Base-by-base conservation (phyloP, 345 rosid genomes). In the Rhodamnia argentea region DNA sequence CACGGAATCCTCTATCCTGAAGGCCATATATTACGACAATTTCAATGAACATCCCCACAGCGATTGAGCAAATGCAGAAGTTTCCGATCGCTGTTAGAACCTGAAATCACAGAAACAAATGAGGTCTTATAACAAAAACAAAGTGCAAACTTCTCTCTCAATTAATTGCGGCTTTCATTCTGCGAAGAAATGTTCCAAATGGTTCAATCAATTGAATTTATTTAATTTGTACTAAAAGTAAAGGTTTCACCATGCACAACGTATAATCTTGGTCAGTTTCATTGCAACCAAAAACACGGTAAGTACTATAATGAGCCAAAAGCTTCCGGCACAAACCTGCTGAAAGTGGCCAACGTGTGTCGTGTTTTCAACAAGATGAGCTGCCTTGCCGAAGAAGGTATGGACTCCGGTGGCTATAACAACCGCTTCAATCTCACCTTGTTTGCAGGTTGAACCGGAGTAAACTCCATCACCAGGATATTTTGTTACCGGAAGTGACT, bases 61-160 rank as follows among this genome's bases (percentile, higher is more conserved):
- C 98, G 50, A 96, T 96, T 8, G 98, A 95, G 90, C 98, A 96
- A 62, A 96, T 95, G 92, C 98, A 96, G 93, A 96, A 96, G 89
- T 96, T 96, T 74, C 99, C 98, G 13, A 96, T 96, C 32, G 98
- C 87, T 52, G 98, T 91, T 86, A 96, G 90, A 84, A 95, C 99
- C 98, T 94, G 92, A 84, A 53, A 76, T 40, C 27, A 76, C 14
- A 59, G 27, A 29, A 51, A 74, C 42, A 37, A 56, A 84, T 9
- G 78, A 64, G 18, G 76, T 64, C 76, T 26, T n/a, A 26, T n/a
- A n/a, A 32, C 54, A 52, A 82, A 52, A 27, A 83, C 15, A 52
- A 16, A n/a, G 58, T 29, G 23, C 84, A 16, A 52, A 8, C 32
- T 20, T 82, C 15, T 55, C 2, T 50, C 16, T 18, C 59, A 29